These are phyloP conservation scores for Zalerion maritima DNA, from an alignment of 495 filamentous ascomycete genomes.

Conservation along the genomic window DNA sequence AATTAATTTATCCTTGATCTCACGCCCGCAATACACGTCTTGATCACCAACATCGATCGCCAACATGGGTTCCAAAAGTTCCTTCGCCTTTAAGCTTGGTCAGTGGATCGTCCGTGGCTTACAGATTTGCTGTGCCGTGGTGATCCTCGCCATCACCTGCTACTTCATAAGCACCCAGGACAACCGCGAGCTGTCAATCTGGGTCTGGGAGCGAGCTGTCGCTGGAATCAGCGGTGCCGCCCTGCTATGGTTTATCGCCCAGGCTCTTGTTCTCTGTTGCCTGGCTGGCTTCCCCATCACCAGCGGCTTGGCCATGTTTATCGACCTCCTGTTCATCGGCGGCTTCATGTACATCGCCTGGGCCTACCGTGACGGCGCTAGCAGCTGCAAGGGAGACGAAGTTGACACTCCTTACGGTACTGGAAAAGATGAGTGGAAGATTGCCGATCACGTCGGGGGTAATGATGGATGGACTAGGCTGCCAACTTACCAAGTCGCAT, in stretches of 20 bases:
- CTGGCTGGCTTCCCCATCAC: slow-evolving; percentile 53
- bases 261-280: slow-evolving; percentile 60
- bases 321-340: slow-evolving; percentile 44
- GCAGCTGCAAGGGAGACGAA: slow-evolving; percentile 42
- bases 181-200: slow-evolving; percentile 42
- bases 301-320: slow-evolving; percentile 52
- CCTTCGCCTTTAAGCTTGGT: slow-evolving; percentile 45
- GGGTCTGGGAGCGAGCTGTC: slow-evolving; percentile 55
- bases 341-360: slow-evolving; percentile 47
- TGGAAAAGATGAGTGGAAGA: slow-evolving; percentile 33
- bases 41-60: slow-evolving; percentile 4
- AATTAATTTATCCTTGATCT: too few relatives aligned
- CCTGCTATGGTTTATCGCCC: slow-evolving; percentile 55
- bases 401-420: slow-evolving; percentile 54
- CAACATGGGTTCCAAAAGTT: slow-evolving; percentile 27
- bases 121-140: slow-evolving; percentile 53
- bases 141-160: slow-evolving; percentile 69
- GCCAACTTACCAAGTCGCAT: slow-evolving; percentile 42
- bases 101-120: slow-evolving; percentile 51
- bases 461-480: slow-evolving; percentile 21
- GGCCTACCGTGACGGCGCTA: slow-evolving; percentile 46
- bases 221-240: slow-evolving; percentile 67
- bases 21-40: too few relatives aligned
- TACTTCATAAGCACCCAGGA: slow-evolving; percentile 52
- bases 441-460: slow-evolving; percentile 21